A percentile compares a stretch with the other conserved stretches of the same genome.
These are phyloP conservation scores for Postia placenta DNA, from an alignment of 768 basidiomycete genomes.

Conservation along the genomic window DNA sequence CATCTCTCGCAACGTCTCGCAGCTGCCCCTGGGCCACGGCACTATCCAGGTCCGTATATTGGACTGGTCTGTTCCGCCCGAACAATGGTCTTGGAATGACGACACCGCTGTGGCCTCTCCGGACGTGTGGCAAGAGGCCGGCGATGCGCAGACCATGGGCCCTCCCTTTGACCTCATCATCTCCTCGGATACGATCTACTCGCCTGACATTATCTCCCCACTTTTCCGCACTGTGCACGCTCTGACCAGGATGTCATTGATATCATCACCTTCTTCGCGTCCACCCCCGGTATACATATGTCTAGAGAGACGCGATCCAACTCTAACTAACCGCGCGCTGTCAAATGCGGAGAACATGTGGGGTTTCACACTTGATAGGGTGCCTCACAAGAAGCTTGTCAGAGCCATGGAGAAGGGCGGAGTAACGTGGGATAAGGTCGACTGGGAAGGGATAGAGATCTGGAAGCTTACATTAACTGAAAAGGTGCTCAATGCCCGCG, in stretches of 20 bases:
- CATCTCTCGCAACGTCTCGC: slow-evolving; percentile 41
- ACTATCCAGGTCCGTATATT: slow-evolving; percentile 55
- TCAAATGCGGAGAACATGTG: slow-evolving; percentile 46
- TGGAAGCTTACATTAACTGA: slow-evolving; percentile 44
- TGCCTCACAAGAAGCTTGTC: slow-evolving; percentile 52
- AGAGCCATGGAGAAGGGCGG: slow-evolving; percentile 56
- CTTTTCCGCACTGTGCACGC: slow-evolving; percentile 63
- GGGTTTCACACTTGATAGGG: slow-evolving; percentile 51
- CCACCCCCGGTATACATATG: slow-evolving; percentile 54
- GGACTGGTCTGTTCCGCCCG: slow-evolving; percentile 60
- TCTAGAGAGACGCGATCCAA: slow-evolving; percentile 74
- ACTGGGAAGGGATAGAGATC: slow-evolving; percentile 81
- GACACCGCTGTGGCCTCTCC: slow-evolving; percentile 2
- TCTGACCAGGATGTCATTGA: slow-evolving; percentile 26
- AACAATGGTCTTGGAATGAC: slow-evolving; percentile 51
- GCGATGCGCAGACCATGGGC: slow-evolving; percentile 19
- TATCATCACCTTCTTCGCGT: slow-evolving; percentile 12
- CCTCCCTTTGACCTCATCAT: slow-evolving; percentile 74
- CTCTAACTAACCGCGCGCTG: slow-evolving; percentile 53
- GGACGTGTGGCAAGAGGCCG: neutral
- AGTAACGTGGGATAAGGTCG: slow-evolving; percentile 53
- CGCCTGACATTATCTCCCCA: slow-evolving; percentile 51
- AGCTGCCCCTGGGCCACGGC: slow-evolving; percentile 32
- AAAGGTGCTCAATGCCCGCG: no score
- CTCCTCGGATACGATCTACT: slow-evolving; percentile 81